Percentiles rank a stretch among this genome's conserved stretches.
Evolutionary conservation across 2,329 filamentous ascomycete genomes (phyloP).

Genomic region (Simplicillium aogashimaense): DNA sequence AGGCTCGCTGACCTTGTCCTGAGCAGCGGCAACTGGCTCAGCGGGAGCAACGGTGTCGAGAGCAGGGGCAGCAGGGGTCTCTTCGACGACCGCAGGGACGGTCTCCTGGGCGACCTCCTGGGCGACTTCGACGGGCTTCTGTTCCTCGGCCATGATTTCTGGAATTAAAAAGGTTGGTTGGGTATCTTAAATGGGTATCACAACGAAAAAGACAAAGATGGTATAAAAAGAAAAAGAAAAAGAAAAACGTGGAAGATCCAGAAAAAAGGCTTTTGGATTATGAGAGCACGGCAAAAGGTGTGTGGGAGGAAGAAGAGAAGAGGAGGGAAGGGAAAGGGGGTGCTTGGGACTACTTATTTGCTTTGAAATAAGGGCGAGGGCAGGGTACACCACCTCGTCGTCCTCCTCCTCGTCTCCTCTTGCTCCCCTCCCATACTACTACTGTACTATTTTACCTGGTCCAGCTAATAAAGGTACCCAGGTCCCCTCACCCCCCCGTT

Average conservation of each 20-base stretch:
- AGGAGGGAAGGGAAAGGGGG: conserved; percentile 20
- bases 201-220: conserved; percentile 33
- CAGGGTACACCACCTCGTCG: not conserved
- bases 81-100: conserved; percentile 24
- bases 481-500: no score
- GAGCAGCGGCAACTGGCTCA: conserved; percentile 25
- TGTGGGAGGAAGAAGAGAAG: conserved; percentile 22
- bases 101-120: conserved; percentile 35
- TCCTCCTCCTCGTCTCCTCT: no score
- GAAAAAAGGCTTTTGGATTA: conserved; percentile 22
- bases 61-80: conserved; percentile 31
- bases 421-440: no score
- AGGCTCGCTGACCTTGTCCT: conserved; percentile 16
- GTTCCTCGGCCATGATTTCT: conserved; percentile 59
- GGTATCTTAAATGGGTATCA: conserved; percentile 36
- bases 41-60: conserved; percentile 28
- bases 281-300: conserved; percentile 18
- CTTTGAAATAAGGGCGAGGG: conserved; percentile 10
- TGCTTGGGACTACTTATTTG: conserved; percentile 32
- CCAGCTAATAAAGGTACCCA: no score
- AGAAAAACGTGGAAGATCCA: conserved; percentile 18
- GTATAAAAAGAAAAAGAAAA: conserved; percentile 27
- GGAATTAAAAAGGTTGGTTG: conserved; percentile 29
- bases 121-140: conserved; percentile 57
- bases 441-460: no score